A percentile compares a stretch with the other conserved stretches of the same genome.
Conservation (phyloP, 1,284 basidiomycete species). For the Pseudozyma flocculosa region DNA sequence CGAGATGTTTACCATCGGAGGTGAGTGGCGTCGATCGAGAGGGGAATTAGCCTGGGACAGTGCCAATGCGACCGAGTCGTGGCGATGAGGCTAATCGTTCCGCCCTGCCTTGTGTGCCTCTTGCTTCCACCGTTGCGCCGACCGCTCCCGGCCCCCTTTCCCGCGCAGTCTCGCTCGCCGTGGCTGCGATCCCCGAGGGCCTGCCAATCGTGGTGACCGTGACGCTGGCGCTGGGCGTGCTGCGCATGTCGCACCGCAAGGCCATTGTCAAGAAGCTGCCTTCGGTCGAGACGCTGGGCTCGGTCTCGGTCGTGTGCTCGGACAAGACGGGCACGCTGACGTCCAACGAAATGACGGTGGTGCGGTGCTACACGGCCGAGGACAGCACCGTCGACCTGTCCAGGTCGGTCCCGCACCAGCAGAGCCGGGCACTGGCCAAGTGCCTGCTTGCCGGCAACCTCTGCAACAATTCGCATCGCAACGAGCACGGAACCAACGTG, state of each 20-base stretch:
- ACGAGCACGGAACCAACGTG: constrained; percentile 73
- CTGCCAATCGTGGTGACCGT: constrained; percentile 96
- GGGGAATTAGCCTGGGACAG: constrained; percentile 1
- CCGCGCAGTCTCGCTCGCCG: constrained; percentile 78
- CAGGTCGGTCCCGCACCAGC: constrained; percentile 38
- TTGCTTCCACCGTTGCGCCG: too few species aligned
- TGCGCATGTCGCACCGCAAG: constrained; percentile 89
- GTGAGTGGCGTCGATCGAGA: not conserved
- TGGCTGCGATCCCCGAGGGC: constrained; percentile 95
- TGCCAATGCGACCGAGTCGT: not conserved
- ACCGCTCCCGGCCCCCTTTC: too few species aligned
- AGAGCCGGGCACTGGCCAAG: constrained; percentile 68
- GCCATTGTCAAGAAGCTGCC: constrained; percentile 97
- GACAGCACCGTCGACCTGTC: constrained; percentile 68
- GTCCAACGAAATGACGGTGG: constrained; percentile 92
- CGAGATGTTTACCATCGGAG: constrained; percentile 97
- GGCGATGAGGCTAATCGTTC: too few species aligned
- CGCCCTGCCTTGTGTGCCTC: too few species aligned
- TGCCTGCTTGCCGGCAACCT: constrained; percentile 64
- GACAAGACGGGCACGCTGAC: constrained; percentile 98
- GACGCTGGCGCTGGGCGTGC: constrained; percentile 87
- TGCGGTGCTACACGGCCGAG: constrained; percentile 81
- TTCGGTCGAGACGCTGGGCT: constrained; percentile 89
- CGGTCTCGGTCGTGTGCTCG: constrained; percentile 91
- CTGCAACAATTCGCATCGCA: constrained; percentile 66